These are phyloP conservation scores for Aspergillus caelatus DNA, from an alignment of 2,329 filamentous ascomycete genomes.

Conservation along the genomic window DNA sequence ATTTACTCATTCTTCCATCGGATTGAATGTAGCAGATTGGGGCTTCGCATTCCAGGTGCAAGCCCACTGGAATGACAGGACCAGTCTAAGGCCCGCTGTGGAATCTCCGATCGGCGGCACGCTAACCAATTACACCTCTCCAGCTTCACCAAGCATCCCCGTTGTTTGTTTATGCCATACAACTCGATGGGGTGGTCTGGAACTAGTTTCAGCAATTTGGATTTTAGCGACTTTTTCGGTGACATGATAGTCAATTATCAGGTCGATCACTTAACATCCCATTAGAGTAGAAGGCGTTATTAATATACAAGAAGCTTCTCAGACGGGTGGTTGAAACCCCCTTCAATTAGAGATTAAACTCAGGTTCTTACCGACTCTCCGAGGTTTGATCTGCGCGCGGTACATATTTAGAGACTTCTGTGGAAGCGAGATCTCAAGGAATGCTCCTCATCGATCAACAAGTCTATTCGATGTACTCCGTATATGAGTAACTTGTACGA, in stretches of 20 bases:
- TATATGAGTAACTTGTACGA: too few relatives aligned
- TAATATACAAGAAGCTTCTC: neutral
- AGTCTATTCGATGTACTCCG: too few relatives aligned
- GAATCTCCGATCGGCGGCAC: neutral
- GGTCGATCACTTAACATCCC: neutral
- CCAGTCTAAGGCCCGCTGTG: neutral
- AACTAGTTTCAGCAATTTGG: neutral
- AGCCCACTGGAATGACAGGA: conserved; percentile 4
- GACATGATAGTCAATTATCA: neutral
- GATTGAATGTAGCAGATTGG: neutral
- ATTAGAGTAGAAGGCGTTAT: neutral
- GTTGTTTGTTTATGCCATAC: neutral
- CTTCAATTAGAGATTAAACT: too few relatives aligned
- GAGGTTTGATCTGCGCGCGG: too few relatives aligned
- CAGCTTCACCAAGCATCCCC: neutral
- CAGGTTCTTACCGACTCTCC: too few relatives aligned
- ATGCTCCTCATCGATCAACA: too few relatives aligned
- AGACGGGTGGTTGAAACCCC: too few relatives aligned
- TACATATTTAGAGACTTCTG: too few relatives aligned
- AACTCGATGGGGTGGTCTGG: neutral
- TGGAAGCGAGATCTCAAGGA: too few relatives aligned
- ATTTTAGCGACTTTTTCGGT: neutral
- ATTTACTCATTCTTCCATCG: neutral
- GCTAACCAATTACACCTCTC: neutral
- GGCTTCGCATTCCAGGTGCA: neutral